A percentile compares a stretch with the other conserved stretches of the same genome.
Evolutionary conservation across 192 early-diverging fungal species (phyloP).

Genomic region (Allomyces javanicus): DNA sequence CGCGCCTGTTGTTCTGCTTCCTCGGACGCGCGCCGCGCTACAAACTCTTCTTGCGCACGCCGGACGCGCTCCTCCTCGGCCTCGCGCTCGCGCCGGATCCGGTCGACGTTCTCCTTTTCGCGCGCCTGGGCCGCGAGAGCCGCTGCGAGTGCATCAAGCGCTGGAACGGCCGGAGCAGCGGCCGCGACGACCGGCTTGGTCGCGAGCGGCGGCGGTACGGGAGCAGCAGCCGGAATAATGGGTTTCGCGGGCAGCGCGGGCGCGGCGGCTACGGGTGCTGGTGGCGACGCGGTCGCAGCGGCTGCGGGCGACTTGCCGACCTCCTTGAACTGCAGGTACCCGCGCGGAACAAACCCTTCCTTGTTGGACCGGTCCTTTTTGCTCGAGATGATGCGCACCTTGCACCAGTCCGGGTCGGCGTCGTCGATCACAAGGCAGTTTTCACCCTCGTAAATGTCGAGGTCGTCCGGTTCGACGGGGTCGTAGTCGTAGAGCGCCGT

Average conservation of each 20-base stretch:
- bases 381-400: background rate
- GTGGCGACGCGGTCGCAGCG: background rate
- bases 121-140: background rate
- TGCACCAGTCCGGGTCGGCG: background rate
- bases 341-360: background rate
- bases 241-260: background rate
- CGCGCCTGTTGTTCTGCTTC: too few relatives aligned
- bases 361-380: background rate
- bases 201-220: conserved; percentile 11
- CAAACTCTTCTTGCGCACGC: background rate
- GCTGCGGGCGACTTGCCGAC: background rate
- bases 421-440: background rate
- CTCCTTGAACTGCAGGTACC: background rate
- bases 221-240: background rate
- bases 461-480: background rate
- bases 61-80: conserved; percentile 13
- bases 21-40: background rate
- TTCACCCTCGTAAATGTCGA: background rate
- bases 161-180: conserved; percentile 2
- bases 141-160: too few relatives aligned
- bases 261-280: background rate
- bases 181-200: background rate
- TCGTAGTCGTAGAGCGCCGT: background rate
- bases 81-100: conserved; percentile 1
- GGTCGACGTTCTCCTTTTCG: conserved; percentile 13